Conservation (phyloP, 768 basidiomycete genomes). For the Suillus subluteus region DNA sequence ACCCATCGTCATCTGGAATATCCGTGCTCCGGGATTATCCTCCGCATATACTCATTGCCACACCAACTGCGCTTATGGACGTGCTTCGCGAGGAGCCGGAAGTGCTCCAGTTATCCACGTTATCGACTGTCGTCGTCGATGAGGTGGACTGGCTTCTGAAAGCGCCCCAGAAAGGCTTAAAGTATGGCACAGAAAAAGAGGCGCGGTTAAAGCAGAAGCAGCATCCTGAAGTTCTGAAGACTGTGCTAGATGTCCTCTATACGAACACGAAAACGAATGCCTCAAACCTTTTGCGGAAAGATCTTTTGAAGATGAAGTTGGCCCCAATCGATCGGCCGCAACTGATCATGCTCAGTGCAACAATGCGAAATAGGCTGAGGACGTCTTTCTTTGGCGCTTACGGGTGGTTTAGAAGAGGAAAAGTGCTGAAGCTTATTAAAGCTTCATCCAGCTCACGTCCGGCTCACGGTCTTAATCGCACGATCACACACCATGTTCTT, state of each 20-base stretch:
- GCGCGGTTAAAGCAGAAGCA: constrained; percentile 42
- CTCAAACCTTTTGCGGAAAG: constrained; percentile 9
- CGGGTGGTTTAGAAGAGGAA: constrained; percentile 57
- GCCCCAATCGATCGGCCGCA: constrained; percentile 47
- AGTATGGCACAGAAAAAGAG: constrained; percentile 43
- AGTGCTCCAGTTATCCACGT: constrained; percentile 46
- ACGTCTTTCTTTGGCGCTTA: constrained; percentile 51
- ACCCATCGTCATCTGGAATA: constrained; percentile 35
- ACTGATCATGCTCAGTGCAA: constrained; percentile 72
- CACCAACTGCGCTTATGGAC: constrained; percentile 70
- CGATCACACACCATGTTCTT: constrained; percentile 56
- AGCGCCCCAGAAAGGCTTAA: constrained; percentile 46
- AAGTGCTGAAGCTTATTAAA: constrained; percentile 34
- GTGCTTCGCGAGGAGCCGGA: constrained; percentile 47
- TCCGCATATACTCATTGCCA: constrained; percentile 73
- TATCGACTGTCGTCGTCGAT: constrained; percentile 70
- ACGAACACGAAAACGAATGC: constrained; percentile 30
- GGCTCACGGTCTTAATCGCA: constrained; percentile 30
- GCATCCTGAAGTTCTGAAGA: constrained; percentile 63
- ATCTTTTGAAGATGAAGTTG: constrained; percentile 15
- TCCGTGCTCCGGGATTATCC: constrained; percentile 42
- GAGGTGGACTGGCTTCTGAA: constrained; percentile 77
- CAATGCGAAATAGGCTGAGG: constrained; percentile 53
- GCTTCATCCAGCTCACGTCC: constrained; percentile 30
- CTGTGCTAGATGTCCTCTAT: constrained; percentile 63